Conservation (phyloP, 805 yeast genomes). For the Nakazawaea peltata region DNA sequence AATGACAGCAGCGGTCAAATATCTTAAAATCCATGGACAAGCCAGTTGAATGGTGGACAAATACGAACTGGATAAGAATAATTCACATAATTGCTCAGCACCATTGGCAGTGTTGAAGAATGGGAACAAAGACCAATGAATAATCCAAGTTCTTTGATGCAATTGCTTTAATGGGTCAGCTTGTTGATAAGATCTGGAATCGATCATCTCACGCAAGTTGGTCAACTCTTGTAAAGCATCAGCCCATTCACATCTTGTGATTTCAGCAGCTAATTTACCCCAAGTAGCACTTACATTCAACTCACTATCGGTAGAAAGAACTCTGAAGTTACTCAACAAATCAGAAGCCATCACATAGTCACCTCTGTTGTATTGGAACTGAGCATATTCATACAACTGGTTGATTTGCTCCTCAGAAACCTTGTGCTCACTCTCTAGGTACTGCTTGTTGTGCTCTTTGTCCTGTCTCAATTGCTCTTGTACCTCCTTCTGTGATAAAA, state of each 20-base stretch:
- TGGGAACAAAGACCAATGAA: conserved; percentile 64
- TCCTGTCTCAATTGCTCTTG: conserved; percentile 46
- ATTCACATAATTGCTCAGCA: conserved; percentile 44
- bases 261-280: conserved; percentile 61
- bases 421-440: conserved; percentile 33
- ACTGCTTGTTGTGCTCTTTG: conserved; percentile 42
- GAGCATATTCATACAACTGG: conserved; percentile 49
- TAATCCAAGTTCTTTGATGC: conserved; percentile 58
- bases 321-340: conserved; percentile 47
- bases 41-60: conserved; percentile 62
- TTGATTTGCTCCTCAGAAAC: conserved; percentile 41
- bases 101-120: conserved; percentile 48
- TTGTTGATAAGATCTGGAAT: conserved; percentile 36
- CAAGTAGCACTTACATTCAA: conserved; percentile 51
- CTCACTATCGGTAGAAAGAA: conserved; percentile 43
- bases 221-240: conserved; percentile 44
- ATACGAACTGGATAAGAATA: conserved; percentile 52
- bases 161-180: conserved; percentile 50
- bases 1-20: conserved; percentile 54
- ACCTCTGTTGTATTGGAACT: conserved; percentile 56
- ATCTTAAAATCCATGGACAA: conserved; percentile 65
- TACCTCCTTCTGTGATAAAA: conserved; percentile 40
- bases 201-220: conserved; percentile 50
- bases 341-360: conserved; percentile 54
- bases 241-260: conserved; percentile 44